Conservation (phyloP, 345 rosid genomes). For the Punica granatum region DNA sequence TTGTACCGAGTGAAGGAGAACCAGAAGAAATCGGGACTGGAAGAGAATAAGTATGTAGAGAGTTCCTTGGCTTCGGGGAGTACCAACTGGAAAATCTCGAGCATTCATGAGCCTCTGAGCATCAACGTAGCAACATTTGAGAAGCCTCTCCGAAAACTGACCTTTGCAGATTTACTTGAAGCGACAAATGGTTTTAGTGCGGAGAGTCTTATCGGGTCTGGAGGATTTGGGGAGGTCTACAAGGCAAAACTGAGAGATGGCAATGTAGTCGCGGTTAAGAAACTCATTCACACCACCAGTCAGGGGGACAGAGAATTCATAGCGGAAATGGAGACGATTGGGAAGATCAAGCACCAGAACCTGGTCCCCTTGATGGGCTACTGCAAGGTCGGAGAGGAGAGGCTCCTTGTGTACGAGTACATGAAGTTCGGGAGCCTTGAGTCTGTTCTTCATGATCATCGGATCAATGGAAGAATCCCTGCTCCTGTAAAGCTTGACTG, state of each 20-base stretch:
- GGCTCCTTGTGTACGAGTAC: constrained; percentile 95
- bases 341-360: constrained; percentile 94
- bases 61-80: constrained; percentile 87
- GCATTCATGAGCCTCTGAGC: constrained; percentile 87
- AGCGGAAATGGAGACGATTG: constrained; percentile 99
- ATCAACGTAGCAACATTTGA: constrained; percentile 95
- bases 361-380: constrained; percentile 86
- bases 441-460: constrained; percentile 69
- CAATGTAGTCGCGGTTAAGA: constrained; percentile 78
- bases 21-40: constrained; percentile 50
- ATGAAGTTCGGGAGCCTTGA: constrained; percentile 99
- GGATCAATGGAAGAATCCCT: constrained; percentile 29
- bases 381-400: constrained; percentile 93
- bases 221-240: constrained; percentile 98
- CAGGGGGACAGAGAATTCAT: constrained; percentile 97
- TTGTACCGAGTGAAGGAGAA: constrained; percentile 49
- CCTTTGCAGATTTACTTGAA: constrained; percentile 84
- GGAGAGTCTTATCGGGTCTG: constrained; percentile 80
- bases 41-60: constrained; percentile 75
- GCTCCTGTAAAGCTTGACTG: constrained; percentile 46
- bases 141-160: constrained; percentile 83
- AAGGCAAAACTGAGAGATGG: constrained; percentile 81
- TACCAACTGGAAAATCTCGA: constrained; percentile 88
- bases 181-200: constrained; percentile 95
- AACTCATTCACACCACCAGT: constrained; percentile 73